Evolutionary conservation across 2,329 filamentous ascomycete species (phyloP).

Genomic region (Coniochaeta prunicola): DNA sequence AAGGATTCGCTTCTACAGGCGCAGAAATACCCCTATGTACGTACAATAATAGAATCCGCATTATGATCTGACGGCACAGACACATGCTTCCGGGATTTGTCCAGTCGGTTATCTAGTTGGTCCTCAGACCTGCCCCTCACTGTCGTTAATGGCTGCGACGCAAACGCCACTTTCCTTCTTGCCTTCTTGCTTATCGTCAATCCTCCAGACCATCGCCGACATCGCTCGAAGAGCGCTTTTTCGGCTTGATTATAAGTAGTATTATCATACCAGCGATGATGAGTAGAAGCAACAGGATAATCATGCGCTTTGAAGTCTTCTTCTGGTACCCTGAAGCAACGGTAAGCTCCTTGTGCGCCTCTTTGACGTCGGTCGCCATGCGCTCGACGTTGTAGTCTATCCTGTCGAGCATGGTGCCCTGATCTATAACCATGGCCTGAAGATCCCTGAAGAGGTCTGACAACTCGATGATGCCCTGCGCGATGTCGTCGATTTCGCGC

Average conservation of each 20-base stretch:
- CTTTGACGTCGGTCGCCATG: conserved; percentile 90
- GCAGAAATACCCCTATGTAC: background rate
- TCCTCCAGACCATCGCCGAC: background rate
- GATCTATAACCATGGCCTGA: conserved; percentile 90
- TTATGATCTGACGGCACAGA: background rate
- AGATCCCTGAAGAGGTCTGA: conserved; percentile 95
- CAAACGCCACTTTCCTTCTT: background rate
- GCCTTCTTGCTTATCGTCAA: background rate
- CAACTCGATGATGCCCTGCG: conserved; percentile 94
- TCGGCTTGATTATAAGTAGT: conserved; percentile 73
- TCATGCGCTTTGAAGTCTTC: conserved; percentile 81
- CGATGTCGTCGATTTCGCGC: conserved; percentile 94
- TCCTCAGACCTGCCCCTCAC: background rate
- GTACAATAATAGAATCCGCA: background rate
- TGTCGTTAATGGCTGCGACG: background rate
- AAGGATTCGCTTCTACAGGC: background rate
- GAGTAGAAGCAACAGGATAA: conserved; percentile 81
- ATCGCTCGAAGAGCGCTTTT: conserved; percentile 26
- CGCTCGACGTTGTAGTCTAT: conserved; percentile 98
- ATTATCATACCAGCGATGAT: conserved; percentile 85
- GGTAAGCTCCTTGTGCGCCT: conserved; percentile 83
- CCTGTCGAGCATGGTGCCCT: conserved; percentile 84
- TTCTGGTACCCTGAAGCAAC: conserved; percentile 85
- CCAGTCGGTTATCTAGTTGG: background rate
- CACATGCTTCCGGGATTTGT: too few relatives aligned